phyloP scores from a whole-genome alignment of 2,329 filamentous ascomycete genomes.

The Claviceps quebecensis region DNA sequence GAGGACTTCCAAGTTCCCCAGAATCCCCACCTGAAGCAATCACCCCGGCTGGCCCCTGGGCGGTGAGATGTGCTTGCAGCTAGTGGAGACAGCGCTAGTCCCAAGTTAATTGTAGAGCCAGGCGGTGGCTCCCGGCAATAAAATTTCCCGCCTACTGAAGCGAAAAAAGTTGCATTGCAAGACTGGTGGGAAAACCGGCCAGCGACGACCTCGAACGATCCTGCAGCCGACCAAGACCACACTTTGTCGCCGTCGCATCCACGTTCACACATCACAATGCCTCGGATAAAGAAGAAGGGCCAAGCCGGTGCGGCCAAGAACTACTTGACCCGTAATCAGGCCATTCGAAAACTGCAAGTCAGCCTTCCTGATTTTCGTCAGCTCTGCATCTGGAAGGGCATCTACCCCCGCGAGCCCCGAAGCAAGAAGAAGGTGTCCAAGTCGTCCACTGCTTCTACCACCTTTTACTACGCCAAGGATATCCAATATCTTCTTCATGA shows the following conservation, averaged over 20 bases:
- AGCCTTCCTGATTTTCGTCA: conserved; percentile 94
- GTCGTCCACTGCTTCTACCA: conserved; percentile 77
- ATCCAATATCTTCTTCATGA: conserved; percentile 98
- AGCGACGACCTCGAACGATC: conserved; percentile 14
- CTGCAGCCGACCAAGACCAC: neutral
- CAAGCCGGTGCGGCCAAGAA: conserved; percentile 89
- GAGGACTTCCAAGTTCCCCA: no score
- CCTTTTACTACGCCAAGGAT: conserved; percentile 85
- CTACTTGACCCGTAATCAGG: conserved; percentile 94
- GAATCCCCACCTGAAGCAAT: conserved; percentile 12
- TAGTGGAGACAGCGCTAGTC: conserved; percentile 7
- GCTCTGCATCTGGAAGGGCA: conserved; percentile 98
- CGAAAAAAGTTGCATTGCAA: conserved; percentile 18
- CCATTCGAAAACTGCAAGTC: conserved; percentile 94
- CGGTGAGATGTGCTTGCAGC: conserved; percentile 12
- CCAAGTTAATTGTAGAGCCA: neutral
- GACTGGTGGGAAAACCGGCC: conserved; percentile 15
- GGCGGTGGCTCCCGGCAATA: conserved; percentile 21
- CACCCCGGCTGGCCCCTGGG: conserved; percentile 12
- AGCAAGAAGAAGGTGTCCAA: conserved; percentile 96
- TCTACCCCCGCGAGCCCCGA: conserved; percentile 92
- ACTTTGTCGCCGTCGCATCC: conserved; percentile 7
- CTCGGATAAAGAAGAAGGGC: conserved; percentile 81
- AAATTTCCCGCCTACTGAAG: conserved; percentile 15
- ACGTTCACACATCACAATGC: conserved; percentile 34